Conservation (phyloP, 495 filamentous ascomycete species). For the Penicillium soppii region DNA sequence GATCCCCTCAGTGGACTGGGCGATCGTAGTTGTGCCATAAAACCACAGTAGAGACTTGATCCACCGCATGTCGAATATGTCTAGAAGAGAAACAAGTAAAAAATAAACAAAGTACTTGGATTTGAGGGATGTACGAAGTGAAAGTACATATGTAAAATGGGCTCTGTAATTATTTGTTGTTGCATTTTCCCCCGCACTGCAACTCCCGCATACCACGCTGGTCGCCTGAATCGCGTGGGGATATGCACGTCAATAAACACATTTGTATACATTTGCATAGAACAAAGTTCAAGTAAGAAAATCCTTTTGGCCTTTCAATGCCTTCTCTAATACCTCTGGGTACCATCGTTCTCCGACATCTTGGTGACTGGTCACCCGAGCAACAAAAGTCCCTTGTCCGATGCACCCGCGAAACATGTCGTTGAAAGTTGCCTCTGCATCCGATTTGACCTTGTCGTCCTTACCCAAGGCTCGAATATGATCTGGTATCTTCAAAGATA, state of each 20-base stretch:
- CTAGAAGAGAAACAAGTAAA: not conserved
- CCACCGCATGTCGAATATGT: slow-evolving; percentile 12
- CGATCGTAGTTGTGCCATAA: slow-evolving; percentile 7
- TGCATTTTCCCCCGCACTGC: slow-evolving; percentile 2
- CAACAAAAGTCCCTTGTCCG: slow-evolving; percentile 81
- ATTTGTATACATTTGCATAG: not conserved
- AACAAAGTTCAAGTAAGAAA: slow-evolving; percentile 1
- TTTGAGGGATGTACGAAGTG: too few species aligned
- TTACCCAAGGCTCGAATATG: slow-evolving; percentile 51
- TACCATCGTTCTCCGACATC: slow-evolving; percentile 86
- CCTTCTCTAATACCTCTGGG: slow-evolving; percentile 58
- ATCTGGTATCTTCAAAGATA: slow-evolving; percentile 68
- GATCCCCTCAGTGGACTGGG: slow-evolving; percentile 42
- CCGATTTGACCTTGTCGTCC: slow-evolving; percentile 41
- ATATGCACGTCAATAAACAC: not conserved
- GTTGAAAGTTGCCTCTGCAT: slow-evolving; percentile 46
- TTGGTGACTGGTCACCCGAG: slow-evolving; percentile 82
- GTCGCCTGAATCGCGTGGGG: slow-evolving; percentile 2
- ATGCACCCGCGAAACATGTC: slow-evolving; percentile 53
- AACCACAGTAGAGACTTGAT: slow-evolving; percentile 9
- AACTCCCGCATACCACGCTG: slow-evolving; percentile 16
- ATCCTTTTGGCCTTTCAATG: slow-evolving; percentile 29
- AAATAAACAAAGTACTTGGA: too few species aligned
- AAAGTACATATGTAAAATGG: too few species aligned
- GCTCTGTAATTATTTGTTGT: not conserved